phyloP scores from a whole-genome alignment of 1,284 basidiomycete species.

The Xerocomus nothofagi region DNA sequence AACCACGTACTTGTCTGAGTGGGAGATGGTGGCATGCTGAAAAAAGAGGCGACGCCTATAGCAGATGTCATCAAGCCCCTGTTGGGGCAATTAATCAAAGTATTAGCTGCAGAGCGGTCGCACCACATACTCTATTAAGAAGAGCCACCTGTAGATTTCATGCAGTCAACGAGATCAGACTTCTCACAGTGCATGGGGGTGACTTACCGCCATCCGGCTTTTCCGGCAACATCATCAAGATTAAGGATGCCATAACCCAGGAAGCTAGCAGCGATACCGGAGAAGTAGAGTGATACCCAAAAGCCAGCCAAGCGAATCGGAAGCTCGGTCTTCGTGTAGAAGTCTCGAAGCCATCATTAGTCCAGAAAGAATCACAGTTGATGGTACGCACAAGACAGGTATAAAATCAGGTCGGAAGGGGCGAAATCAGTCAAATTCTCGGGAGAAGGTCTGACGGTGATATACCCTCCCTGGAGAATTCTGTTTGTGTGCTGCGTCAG shows the following conservation, averaged over 20 bases:
- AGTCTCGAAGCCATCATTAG: slow-evolving; percentile 30
- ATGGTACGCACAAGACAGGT: slow-evolving; percentile 53
- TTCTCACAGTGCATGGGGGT: not conserved
- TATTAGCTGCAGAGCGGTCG: slow-evolving; percentile 10
- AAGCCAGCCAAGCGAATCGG: slow-evolving; percentile 66
- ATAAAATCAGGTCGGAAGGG: slow-evolving; percentile 56
- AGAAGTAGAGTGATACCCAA: no score
- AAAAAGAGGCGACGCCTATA: slow-evolving; percentile 61
- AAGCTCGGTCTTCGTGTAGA: slow-evolving; percentile 67
- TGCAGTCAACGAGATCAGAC: not conserved
- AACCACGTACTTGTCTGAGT: slow-evolving; percentile 69
- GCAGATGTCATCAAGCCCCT: slow-evolving; percentile 51
- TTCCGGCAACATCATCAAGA: slow-evolving; percentile 55
- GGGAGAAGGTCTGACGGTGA: not conserved
- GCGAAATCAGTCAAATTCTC: not conserved
- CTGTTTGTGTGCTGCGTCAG: no score
- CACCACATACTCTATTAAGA: slow-evolving; percentile 17
- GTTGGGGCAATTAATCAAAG: not conserved
- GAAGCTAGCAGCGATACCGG: slow-evolving; percentile 59
- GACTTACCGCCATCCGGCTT: slow-evolving; percentile 56
- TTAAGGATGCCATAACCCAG: slow-evolving; percentile 62
- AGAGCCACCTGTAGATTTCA: slow-evolving; percentile 16
- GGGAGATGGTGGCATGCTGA: slow-evolving; percentile 67
- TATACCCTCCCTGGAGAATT: slow-evolving; percentile 60
- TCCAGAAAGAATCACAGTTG: not conserved